Evolutionary conservation across 345 rosid genomes (phyloP).

Genomic region (Gossypium anomalum): DNA sequence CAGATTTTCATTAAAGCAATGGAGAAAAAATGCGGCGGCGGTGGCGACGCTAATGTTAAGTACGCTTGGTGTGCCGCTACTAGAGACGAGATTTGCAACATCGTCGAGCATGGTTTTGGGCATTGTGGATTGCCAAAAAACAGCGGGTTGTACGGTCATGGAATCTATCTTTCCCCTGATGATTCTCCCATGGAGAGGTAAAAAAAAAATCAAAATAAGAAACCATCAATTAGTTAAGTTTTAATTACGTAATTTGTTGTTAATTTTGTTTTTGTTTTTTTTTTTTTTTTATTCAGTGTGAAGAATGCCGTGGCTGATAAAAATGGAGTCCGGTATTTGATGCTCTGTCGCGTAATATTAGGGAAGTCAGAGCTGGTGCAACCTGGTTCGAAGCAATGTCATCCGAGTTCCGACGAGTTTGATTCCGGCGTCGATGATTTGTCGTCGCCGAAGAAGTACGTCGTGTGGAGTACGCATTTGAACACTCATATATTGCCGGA

Average conservation of each 20-base stretch:
- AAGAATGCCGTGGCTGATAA: slow-evolving; percentile 36
- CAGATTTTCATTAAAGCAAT: slow-evolving; percentile 46
- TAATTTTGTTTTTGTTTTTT: not conserved
- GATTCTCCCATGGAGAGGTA: slow-evolving; percentile 62
- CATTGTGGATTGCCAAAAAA: slow-evolving; percentile 20
- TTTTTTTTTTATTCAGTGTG: slow-evolving; percentile 32
- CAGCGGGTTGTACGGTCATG: slow-evolving; percentile 49
- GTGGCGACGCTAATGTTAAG: slow-evolving; percentile 50
- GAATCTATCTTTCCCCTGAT: slow-evolving; percentile 60
- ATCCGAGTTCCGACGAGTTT: slow-evolving; percentile 58
- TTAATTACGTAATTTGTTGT: not conserved
- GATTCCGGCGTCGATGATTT: slow-evolving; percentile 69
- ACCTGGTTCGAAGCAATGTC: slow-evolving; percentile 44
- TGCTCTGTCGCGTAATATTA: slow-evolving; percentile 65
- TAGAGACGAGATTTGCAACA: slow-evolving; percentile 36
- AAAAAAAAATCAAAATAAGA: not conserved
- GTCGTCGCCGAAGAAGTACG: slow-evolving; percentile 47
- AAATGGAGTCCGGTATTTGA: slow-evolving; percentile 59
- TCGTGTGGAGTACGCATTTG: slow-evolving; percentile 66
- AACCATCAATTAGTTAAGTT: not conserved
- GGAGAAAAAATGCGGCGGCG: slow-evolving; percentile 45
- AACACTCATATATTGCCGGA: slow-evolving; percentile 73
- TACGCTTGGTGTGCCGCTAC: slow-evolving; percentile 61
- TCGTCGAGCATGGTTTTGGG: slow-evolving; percentile 66
- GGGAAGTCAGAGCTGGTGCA: slow-evolving; percentile 63